Percentiles rank a stretch among this genome's conserved stretches.
phyloP scores from a whole-genome alignment of 106 monocot genomes.

The Acanthochlamys bracteata region DNA sequence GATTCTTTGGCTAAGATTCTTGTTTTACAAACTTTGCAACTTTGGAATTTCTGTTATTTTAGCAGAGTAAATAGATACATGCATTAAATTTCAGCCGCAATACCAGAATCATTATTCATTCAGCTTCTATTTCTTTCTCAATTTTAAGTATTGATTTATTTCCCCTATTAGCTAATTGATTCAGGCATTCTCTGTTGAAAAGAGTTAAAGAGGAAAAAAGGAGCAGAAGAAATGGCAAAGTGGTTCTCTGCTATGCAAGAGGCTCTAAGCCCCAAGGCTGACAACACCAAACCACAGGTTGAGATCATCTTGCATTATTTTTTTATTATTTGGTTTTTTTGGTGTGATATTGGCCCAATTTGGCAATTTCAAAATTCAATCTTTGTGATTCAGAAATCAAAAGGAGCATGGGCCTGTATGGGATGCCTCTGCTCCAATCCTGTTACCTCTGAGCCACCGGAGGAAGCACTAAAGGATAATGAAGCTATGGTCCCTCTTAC shows the following conservation, averaged over 20 bases:
- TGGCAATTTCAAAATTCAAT: slow-evolving; percentile 7
- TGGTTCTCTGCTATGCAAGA: slow-evolving; percentile 46
- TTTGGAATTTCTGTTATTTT: too few relatives aligned
- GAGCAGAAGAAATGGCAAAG: slow-evolving; percentile 15
- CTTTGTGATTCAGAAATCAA: slow-evolving; percentile 12
- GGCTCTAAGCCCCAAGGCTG: slow-evolving; percentile 46
- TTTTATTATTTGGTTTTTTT: background rate
- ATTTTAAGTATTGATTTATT: too few relatives aligned
- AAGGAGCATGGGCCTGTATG: slow-evolving; percentile 36
- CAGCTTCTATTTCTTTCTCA: too few relatives aligned
- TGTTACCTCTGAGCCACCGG: slow-evolving; percentile 3
- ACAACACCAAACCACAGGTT: slow-evolving; percentile 39
- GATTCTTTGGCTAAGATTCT: too few relatives aligned
- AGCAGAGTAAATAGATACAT: too few relatives aligned
- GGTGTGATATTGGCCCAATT: background rate
- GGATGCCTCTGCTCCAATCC: slow-evolving; percentile 14
- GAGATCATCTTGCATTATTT: background rate
- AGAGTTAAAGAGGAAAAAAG: background rate
- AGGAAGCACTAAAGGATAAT: background rate
- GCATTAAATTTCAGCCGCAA: too few relatives aligned
- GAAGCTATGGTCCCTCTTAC: background rate
- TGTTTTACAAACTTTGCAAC: too few relatives aligned
- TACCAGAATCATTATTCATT: too few relatives aligned
- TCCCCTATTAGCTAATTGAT: too few relatives aligned
- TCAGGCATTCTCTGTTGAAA: too few relatives aligned